Evolutionary conservation across 306 rosid species (phyloP).

Genomic region (Mimosa pudica): DNA sequence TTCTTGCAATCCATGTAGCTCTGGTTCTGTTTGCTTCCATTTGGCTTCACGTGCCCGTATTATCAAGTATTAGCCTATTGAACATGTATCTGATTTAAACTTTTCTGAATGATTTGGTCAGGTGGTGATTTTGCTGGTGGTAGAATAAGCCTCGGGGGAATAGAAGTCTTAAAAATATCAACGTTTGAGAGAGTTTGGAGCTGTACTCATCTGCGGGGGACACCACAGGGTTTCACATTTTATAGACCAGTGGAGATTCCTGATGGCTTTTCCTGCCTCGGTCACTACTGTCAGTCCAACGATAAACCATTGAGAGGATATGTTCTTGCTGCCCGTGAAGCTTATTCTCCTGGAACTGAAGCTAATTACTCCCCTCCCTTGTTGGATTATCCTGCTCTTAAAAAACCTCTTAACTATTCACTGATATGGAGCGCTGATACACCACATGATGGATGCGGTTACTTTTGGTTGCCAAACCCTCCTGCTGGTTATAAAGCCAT

Average conservation of each 20-base stretch:
- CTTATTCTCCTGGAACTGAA: constrained; percentile 30
- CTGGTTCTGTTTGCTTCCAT: constrained; percentile 2
- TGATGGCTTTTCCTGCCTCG: constrained; percentile 74
- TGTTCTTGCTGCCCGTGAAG: constrained; percentile 69
- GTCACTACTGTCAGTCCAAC: constrained; percentile 75
- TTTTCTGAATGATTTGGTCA: constrained; percentile 35
- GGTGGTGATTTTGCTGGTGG: constrained; percentile 79
- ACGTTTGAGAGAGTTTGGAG: constrained; percentile 71
- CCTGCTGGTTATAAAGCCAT: constrained; percentile 81
- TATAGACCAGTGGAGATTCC: constrained; percentile 79
- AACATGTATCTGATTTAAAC: neutral
- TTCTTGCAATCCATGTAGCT: constrained; percentile 20
- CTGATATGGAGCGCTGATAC: constrained; percentile 71
- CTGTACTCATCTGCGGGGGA: constrained; percentile 50
- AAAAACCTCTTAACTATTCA: constrained; percentile 62
- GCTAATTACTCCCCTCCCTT: constrained; percentile 7
- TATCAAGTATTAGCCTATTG: constrained; percentile 28
- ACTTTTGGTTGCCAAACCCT: constrained; percentile 89
- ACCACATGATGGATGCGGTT: constrained; percentile 54
- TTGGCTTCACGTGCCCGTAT: constrained; percentile 6
- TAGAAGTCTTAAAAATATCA: constrained; percentile 60
- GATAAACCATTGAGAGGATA: constrained; percentile 69
- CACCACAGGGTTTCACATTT: constrained; percentile 59
- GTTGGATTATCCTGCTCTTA: constrained; percentile 55
- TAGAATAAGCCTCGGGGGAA: constrained; percentile 73